phyloP scores from a whole-genome alignment of 148 eudicot species.

The Rhododendron simsii region DNA sequence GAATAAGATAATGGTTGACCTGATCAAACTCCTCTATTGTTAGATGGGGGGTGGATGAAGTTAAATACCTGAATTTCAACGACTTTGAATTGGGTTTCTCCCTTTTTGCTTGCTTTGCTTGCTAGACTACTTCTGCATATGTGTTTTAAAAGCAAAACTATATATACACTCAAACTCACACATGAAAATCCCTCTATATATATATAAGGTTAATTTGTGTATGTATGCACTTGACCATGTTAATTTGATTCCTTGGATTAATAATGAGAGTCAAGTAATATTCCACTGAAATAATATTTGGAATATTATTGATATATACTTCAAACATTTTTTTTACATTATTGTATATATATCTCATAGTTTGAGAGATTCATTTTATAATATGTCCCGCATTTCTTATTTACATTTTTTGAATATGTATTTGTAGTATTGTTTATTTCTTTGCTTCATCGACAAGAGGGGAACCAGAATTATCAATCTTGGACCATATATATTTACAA shows the following conservation, averaged over 20 bases:
- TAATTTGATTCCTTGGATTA: no score
- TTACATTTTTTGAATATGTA: background rate
- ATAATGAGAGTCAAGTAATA: no score
- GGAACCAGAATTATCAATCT: background rate
- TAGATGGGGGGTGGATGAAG: conserved; percentile 21
- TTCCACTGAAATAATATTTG: no score
- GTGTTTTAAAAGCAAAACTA: background rate
- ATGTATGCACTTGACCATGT: no score
- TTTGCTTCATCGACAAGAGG: background rate
- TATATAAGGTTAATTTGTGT: no score
- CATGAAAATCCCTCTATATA: background rate
- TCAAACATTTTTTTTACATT: no score
- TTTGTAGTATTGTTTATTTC: background rate
- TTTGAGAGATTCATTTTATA: no score
- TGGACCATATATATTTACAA: background rate
- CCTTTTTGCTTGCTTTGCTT: background rate
- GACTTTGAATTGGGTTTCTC: conserved; percentile 16
- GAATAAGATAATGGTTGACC: conserved; percentile 13
- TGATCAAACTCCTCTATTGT: background rate
- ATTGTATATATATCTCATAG: no score
- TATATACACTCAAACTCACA: background rate
- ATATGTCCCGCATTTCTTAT: background rate
- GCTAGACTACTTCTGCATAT: background rate
- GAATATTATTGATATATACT: no score
- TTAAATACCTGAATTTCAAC: conserved; percentile 12